Percentiles rank a stretch among this genome's conserved stretches.
phyloP scores from a whole-genome alignment of 345 rosid genomes.

The Bruguiera parviflora region DNA sequence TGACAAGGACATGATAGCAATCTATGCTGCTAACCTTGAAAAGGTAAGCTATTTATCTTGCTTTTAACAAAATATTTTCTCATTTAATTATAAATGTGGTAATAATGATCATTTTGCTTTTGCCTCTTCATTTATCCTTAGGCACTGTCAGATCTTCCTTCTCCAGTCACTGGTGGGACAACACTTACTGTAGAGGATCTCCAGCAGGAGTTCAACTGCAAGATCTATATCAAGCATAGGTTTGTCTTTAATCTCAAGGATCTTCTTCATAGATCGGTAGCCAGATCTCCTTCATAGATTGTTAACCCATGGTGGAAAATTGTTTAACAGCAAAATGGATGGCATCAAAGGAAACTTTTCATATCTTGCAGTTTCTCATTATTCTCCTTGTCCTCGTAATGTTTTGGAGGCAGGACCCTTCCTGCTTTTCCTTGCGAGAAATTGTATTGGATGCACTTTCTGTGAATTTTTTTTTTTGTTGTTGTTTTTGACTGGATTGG shows the following conservation, averaged over 20 bases:
- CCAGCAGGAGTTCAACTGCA: conserved; percentile 85
- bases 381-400: not conserved
- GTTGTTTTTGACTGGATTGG: too few species aligned
- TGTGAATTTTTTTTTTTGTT: too few species aligned
- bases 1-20: conserved; percentile 67
- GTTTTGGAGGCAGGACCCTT: not conserved
- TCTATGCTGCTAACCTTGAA: conserved; percentile 84
- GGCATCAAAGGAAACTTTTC: not conserved
- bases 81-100: not conserved
- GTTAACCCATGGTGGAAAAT: not conserved
- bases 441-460: too few species aligned
- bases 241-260: conserved; percentile 24
- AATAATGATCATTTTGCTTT: conserved; percentile 3
- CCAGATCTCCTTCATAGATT: not conserved
- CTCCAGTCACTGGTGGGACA: conserved; percentile 70
- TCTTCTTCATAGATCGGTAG: not conserved
- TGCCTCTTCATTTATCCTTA: conserved; percentile 14
- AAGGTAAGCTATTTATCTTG: conserved; percentile 45
- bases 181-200: conserved; percentile 80
- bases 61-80: not conserved
- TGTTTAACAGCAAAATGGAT: not conserved
- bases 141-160: conserved; percentile 78
- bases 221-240: conserved; percentile 86
- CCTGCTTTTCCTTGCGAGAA: not conserved
- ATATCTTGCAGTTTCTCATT: conserved; percentile 4